Base-by-base conservation (phyloP, 257 asterid genomes). In the Pogostemon cablin region DNA sequence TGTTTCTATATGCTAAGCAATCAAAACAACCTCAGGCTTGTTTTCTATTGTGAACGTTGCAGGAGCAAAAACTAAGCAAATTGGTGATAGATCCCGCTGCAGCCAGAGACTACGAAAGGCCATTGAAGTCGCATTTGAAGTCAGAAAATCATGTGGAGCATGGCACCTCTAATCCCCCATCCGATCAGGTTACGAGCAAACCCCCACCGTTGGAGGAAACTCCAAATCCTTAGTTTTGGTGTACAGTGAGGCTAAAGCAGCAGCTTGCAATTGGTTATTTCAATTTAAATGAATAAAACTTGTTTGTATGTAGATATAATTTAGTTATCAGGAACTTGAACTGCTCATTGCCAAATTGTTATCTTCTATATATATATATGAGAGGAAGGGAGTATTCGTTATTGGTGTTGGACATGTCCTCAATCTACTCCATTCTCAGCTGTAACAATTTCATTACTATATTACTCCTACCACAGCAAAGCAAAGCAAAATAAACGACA, bases 51-150 rank as follows among this genome's bases (percentile, higher is more conserved):
- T 17, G 65, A 55, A 39, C 62, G 66, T 62, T 82, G 75, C 92
- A 95, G 99, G 99, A 86, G 17, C 93, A 95, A 79, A 91, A 95
- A 74, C 87, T 91, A 37, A 81, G 79, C 69, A 91, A 93, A 70
- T 70, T 93, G 63, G 88, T 81, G 9, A 87, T 91, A 38, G 97
- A 95, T 81, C 88, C 97, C 32, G 85, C 83, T 37, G 85, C 93
- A 61, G 97, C 90, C 62, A 84, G 87, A 74, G 97, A 89, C 65
- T 89, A 85, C 10, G 99, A 95, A 86, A 88, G 98, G 81, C 93
- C 97, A 10, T 60, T 81, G 63, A 88, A 85, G 77, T 44, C 80
- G 3, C 78, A 73, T 46, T 34, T 77, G 81, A 87, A 84, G 80
- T 65, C 85, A 32, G 97, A 89, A 54, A 83, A 80, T 77, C 85